Evolutionary conservation across 768 basidiomycete species (phyloP).

Genomic region (Mrakia gelida): DNA sequence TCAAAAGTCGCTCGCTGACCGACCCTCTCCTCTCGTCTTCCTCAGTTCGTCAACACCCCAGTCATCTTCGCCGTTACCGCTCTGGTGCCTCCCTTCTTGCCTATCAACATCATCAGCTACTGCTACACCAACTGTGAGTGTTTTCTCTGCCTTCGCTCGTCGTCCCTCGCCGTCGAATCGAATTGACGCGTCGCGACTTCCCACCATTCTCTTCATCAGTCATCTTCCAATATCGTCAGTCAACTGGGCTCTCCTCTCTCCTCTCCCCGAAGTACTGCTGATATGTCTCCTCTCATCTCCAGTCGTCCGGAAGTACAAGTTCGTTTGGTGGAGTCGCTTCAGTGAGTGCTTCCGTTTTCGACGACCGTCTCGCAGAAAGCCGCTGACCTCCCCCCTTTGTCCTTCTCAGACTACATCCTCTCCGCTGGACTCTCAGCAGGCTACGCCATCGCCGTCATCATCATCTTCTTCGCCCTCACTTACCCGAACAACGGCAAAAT

Average conservation of each 20-base stretch:
- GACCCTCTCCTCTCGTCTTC: no score
- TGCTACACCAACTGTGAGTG: slow-evolving; percentile 37
- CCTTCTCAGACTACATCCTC: slow-evolving; percentile 26
- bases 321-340: slow-evolving; percentile 26
- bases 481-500: slow-evolving; percentile 53
- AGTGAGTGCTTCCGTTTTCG: background rate
- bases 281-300: background rate
- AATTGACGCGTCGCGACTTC: background rate
- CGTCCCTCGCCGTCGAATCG: background rate
- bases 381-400: background rate
- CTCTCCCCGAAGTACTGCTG: slow-evolving; percentile 34
- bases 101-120: slow-evolving; percentile 45
- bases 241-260: slow-evolving; percentile 53
- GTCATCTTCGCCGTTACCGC: slow-evolving; percentile 10
- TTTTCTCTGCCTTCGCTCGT: no score
- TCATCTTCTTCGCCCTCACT: slow-evolving; percentile 32
- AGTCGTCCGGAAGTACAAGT: slow-evolving; percentile 18
- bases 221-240: slow-evolving; percentile 25
- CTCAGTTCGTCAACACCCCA: slow-evolving; percentile 18
- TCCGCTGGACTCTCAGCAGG: slow-evolving; percentile 22
- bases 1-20: no score
- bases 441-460: slow-evolving; percentile 47
- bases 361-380: no score
- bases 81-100: slow-evolving; percentile 53
- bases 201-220: slow-evolving; percentile 41